Conservation (phyloP, 2,329 filamentous ascomycete species). For the Cladophialophora yegresii region DNA sequence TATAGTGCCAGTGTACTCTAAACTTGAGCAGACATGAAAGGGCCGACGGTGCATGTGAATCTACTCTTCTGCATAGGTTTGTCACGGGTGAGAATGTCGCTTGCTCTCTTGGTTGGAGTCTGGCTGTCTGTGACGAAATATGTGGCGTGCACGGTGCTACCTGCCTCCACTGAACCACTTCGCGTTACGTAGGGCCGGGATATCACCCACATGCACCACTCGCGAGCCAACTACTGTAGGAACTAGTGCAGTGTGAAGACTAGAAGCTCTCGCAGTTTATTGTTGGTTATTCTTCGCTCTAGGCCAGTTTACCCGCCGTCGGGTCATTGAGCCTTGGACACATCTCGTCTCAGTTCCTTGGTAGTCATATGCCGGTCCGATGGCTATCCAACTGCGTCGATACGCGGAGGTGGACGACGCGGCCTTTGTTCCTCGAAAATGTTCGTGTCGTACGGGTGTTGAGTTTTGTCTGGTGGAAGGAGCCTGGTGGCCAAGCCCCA, state of each 20-base stretch:
- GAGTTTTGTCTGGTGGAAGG: background rate
- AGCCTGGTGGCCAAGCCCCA: background rate
- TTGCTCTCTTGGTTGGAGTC: no score
- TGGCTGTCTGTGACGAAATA: no score
- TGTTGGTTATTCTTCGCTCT: background rate
- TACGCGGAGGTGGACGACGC: background rate
- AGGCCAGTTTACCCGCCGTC: background rate
- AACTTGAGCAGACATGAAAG: no score
- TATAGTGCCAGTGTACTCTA: no score
- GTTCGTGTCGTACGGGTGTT: background rate
- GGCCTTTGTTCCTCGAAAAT: no score
- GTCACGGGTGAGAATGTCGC: no score
- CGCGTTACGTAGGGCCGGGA: no score
- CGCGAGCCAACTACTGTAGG: background rate
- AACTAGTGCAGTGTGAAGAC: no score
- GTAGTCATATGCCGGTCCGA: background rate
- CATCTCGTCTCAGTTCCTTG: background rate
- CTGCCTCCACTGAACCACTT: no score
- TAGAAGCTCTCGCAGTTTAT: background rate
- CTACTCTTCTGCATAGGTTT: no score
- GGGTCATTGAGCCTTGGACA: background rate
- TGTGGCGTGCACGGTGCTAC: no score
- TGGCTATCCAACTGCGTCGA: background rate
- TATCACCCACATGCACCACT: background rate
- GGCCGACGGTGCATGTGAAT: no score